Base-by-base conservation (phyloP, 495 filamentous ascomycete genomes). In the Endocarpon pusillum region DNA sequence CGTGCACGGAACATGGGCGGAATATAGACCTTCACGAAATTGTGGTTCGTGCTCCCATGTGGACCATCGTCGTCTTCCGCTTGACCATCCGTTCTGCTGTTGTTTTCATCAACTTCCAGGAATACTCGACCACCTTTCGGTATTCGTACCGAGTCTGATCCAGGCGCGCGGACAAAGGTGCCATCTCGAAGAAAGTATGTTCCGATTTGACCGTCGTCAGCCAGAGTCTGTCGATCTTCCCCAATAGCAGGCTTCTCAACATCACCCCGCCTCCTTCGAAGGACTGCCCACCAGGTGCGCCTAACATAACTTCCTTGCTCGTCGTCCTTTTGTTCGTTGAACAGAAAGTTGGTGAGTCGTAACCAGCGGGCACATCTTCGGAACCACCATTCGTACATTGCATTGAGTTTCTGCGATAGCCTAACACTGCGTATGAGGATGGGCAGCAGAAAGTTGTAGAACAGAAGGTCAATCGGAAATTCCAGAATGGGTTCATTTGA, bases 351-450 rank as follows among this genome's bases (percentile, higher is more conserved):
- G 11, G 81, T 83, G 38, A 99, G 58, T 29, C 89, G 68, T 15
- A 99, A 57, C 35, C 66, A 55, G 15, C 81, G 66, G 1, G 86
- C 87, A 49, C 86, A 94, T 42, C 69, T 70, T 40, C 75, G 77
- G 55, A 99, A 94, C 86, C 87, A 96, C 89, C 89, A 96, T 26
- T 69, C 73, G 48, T 94, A 99, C 59, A 92, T 71, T 19, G 62
- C 62, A 40, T 91, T 78, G 5, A 99, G 56, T 3, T 68, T 76
- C 44, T 89, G 77, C 19, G 81, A 80, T 3, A 89, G 91, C 47
- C 76, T 80, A 57, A 89, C 74, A 43, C 79, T 73, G 41, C 69
- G 73, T 34, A 94, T 68, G 3, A 81, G 75, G 22, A 89, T 49
- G 1, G 89, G 89, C 69, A 93, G 81, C 35, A 94, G 52, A 51